Evolutionary conservation across 495 filamentous ascomycete species (phyloP), one percentile per base, ranked within the genome.

Genomic region (Talaromyces wortmannii): DNA sequence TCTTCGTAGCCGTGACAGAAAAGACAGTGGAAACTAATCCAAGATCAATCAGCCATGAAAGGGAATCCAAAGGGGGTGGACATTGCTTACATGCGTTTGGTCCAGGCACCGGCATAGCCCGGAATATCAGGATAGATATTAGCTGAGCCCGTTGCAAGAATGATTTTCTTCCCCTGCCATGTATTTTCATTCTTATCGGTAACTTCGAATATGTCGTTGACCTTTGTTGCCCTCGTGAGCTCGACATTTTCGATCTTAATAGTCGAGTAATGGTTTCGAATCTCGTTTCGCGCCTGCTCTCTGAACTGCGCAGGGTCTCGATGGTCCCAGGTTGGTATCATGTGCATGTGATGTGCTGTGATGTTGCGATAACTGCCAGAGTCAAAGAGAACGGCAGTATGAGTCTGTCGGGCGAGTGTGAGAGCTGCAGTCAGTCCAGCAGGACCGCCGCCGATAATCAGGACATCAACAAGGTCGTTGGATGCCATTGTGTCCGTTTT

Each of bases 371-470:
- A 82, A 7, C 43, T 55, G 15, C 62, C 61, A n/a, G 67, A 69
- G 59, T 74, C 70, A 61, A 83, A 78, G 33, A 82, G 58, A 6
- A 77, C 53, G 17, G 67, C 61, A 3, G 62, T 72, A 52, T 76
- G 68, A 12, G 61, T 51, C 12, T 72, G 68, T n/a, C 79, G 78
- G 0, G 70, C 70, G 1, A 84, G 64, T 5, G 57, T 61, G 7
- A 62, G 18, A 1, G 78, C 79, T 5, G 67, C 63, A 2, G 69
- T 52, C 2, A 84, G 66, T 6, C 79, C 81, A 10, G 76, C 76
- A 5, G 78, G 78, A 6, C 80, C 80, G 48, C 62, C 70, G 60
- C 79, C 80, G 31, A 83, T 62, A 57, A 83, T 75, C 8, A 81
- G 61, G 46, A 67, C 68, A 53, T 83, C 79, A 55, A 64, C 57